Base-by-base conservation (phyloP, 129 eudicot species). In the Lactuca sativa region DNA sequence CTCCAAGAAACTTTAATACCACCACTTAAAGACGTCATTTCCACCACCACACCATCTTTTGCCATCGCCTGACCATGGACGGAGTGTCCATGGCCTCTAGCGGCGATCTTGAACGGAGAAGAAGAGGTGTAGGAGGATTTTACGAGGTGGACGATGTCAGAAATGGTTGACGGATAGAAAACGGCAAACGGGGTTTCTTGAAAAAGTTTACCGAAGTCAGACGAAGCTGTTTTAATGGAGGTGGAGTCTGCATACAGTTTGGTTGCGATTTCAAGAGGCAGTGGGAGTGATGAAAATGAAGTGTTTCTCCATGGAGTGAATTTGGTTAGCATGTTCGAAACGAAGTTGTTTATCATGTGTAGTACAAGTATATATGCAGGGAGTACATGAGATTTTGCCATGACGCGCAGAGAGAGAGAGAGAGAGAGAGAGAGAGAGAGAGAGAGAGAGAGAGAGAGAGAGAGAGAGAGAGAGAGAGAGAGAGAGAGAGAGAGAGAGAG, bases 31-130 rank as follows among this genome's bases (percentile, higher is more conserved):
- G 78, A 64, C 1, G 64, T 3, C 96, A 92, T 89, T 4, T 93
- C 88, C 73, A 93, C 88, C 71, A 90, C 97, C 54, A 89, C 88
- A 17, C 97, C 97, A 18, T 66, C 74, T 11, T 62, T 74, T 5
- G 85, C 90, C 87, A 85, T 83, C 60, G 98, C 96, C 63, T 93
- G 98, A 0, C 98, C 98, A 47, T 90, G 80, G 4, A 84, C 83
- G 0, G 92, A 86, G 78, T 92, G 98, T 34, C 96, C 98, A 4
- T 70, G 85, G 51, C 98, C 98, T 48, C 88, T 79, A 7, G 95
- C 90, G 0, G 96, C 86, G 3, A 93, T 55, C 37, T 41, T 40
- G 40, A 87, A 83, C 5, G 95, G 95, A 30, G 66, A 17, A 2
- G 82, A 7, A 7, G 73, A 67, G 11, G 80, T 49, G 48, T 93